A percentile compares a stretch with the other conserved stretches of the same genome.
Conservation (phyloP, 2,329 filamentous ascomycete genomes). For the Aspergillus thermomutatus region DNA sequence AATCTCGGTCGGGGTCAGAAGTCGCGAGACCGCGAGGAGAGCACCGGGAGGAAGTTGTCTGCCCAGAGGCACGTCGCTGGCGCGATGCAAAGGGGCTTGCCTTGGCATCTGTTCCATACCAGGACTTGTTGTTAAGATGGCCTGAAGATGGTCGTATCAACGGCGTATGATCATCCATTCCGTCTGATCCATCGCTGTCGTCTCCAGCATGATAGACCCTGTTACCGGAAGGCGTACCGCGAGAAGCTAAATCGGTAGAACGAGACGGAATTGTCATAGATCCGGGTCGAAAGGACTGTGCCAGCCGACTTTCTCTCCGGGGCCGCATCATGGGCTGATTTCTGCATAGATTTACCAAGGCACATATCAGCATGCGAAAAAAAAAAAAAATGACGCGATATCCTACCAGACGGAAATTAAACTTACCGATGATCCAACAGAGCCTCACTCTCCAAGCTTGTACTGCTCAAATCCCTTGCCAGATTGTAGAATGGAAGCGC, state of each 20-base stretch:
- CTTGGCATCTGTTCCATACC: conserved; percentile 32
- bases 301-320: conserved; percentile 53
- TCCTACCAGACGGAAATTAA: not conserved
- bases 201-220: conserved; percentile 17
- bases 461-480: conserved; percentile 66
- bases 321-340: conserved; percentile 62
- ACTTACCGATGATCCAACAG: conserved; percentile 79
- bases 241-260: conserved; percentile 41
- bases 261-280: conserved; percentile 33
- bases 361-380: conserved; percentile 13
- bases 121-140: conserved; percentile 32
- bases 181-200: conserved; percentile 30
- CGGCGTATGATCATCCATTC: conserved; percentile 53
- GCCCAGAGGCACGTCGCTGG: conserved; percentile 24
- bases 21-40: conserved; percentile 27
- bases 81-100: conserved; percentile 23
- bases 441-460: conserved; percentile 84
- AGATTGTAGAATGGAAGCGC: conserved; percentile 53
- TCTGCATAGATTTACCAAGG: conserved; percentile 32
- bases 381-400: conserved; percentile 3
- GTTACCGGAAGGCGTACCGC: conserved; percentile 34
- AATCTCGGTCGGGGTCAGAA: conserved; percentile 37
- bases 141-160: conserved; percentile 42
- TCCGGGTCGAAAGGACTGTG: conserved; percentile 38
- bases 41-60: conserved; percentile 27